Evolutionary conservation across 768 basidiomycete genomes (phyloP).

Genomic region (Suillus americanus): DNA sequence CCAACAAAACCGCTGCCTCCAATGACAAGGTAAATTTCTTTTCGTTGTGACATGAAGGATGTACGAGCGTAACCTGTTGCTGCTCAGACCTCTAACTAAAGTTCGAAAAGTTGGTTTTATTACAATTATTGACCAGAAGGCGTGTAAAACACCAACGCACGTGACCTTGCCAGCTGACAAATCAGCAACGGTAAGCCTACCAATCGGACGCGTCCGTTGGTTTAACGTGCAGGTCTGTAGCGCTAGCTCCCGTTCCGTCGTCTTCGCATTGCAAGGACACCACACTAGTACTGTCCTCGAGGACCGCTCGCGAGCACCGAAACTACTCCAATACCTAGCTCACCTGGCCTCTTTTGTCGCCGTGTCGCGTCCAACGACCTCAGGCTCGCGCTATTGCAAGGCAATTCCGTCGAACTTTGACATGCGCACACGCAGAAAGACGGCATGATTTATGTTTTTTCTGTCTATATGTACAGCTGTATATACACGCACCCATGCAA

Average conservation of each 20-base stretch:
- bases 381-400: not conserved
- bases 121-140: not conserved
- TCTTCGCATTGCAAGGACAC: not conserved
- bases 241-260: not conserved
- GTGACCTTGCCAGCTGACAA: not conserved
- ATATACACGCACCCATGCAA: no score
- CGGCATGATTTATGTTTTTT: no score
- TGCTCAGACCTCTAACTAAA: no score
- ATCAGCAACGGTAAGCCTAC: not conserved
- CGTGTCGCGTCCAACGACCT: no score
- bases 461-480: no score
- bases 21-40: constrained; percentile 85
- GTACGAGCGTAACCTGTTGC: not conserved
- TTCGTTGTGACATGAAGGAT: constrained; percentile 19
- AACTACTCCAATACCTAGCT: no score
- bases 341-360: no score
- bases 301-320: no score
- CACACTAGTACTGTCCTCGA: no score
- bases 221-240: not conserved
- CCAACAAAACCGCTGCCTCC: constrained; percentile 94
- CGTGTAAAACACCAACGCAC: not conserved
- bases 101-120: not conserved
- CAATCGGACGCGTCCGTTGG: not conserved
- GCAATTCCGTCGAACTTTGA: no score
- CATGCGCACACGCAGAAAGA: no score